Evolutionary conservation across 2,329 filamentous ascomycete species (phyloP), one percentile per base, ranked within the genome.

Genomic region (Exophiala mesophila): DNA sequence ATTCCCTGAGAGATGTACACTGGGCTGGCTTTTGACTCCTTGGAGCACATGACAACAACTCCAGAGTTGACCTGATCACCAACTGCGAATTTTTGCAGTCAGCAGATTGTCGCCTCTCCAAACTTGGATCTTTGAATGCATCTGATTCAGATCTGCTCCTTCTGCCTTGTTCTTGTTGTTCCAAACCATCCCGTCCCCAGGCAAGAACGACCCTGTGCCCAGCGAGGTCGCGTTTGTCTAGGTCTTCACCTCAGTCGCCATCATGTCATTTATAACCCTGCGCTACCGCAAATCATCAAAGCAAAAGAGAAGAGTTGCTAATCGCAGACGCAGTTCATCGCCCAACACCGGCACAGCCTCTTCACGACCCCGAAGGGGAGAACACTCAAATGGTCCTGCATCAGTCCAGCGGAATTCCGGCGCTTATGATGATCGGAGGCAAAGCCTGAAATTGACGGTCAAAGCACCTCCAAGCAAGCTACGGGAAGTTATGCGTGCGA

Each of bases 401-500:
- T 37, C 46, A 3, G 33, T 51, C 19, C 48, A 51, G 24, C 48
- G 48, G 21, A 41, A 49, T 16, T 37, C 26, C 20, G 40, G 44
- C 35, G 32, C 36, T 13, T 16, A 40, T 19, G 64, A 61, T 40
- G 62, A 67, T 41, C 49, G 54, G 13, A 58, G 59, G 45, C 65
- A 60, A 54, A 67, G 68, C 29, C 65, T 73, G 35, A 65, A 63
- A 49, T 55, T 73, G 40, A 73, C 66, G 4, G 63, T 73, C 37
- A 73, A 68, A 51, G 71, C 72, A 63, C 67, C 70, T 13, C 63
- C 69, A 15, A 70, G 62, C 54, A 73, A 70, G 56, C 57, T 73
- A 41, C 68, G 69, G 21, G 70, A 73, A 52, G 69, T 67, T 18
- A 72, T 56, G 52, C 65, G 34, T 38, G 50, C 55, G 15, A 54